Base-by-base conservation (phyloP, 371 early-diverging fungal species). In the Catenaria anguillulae region DNA sequence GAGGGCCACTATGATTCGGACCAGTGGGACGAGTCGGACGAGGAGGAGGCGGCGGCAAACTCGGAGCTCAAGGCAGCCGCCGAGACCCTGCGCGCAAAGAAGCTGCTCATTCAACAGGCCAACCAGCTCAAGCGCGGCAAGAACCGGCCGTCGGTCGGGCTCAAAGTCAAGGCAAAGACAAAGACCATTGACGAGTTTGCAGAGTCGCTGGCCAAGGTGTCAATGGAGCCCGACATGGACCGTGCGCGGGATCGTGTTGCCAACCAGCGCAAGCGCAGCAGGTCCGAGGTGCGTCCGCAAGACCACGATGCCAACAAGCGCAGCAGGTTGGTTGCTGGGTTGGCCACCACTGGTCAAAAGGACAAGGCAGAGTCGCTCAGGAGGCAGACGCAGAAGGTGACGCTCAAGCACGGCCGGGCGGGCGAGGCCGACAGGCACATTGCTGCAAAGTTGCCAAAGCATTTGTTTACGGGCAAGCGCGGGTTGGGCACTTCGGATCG, bases 371-470 rank as follows among this genome's bases (percentile, higher is more conserved):
- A 86, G 64, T 89, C 86, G 70, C 83, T 85, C 66, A 81, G 82
- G 75, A 76, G 81, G 60, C 65, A 80, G 54, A 74, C 80, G 34
- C 88, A 90, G 69, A 81, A 85, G 62, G 76, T 73, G 52, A 70
- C 80, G 69, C 87, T 87, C 72, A 75, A 83, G 67, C 69, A 81
- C 63, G 97, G 92, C 64, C 88, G 86, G 69, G 80, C 82, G 43
- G 96, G 95, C 68, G 98, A 98, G 73, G 76, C 92, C 34, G 98
- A 98, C 71, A 83, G 98, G 68, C 74, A 71, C 29, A 91, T 97
- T 59, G 71, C 72, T 60, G 82, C 80, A 64, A 93, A 92, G 81
- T 87, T 84, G 87, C 98, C 98, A 62, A 94, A 94, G 81, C 97
- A 98, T 72, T 78, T 98, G 80, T 94, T 93, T 72, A 75, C 90